phyloP scores from a whole-genome alignment of 192 early-diverging fungal species.

The Backusella macrospora region DNA sequence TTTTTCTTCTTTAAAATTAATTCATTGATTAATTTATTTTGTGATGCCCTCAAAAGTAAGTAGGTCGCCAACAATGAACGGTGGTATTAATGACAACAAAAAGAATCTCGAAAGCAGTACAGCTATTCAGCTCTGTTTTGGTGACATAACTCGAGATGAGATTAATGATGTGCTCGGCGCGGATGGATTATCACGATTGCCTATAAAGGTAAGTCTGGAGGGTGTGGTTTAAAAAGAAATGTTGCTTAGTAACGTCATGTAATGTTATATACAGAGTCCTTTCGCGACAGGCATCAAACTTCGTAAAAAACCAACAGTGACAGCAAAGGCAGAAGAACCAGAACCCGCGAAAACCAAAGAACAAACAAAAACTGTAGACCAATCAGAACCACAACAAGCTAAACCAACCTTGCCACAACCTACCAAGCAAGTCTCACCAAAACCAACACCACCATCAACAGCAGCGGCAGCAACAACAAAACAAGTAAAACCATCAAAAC shows the following conservation, averaged over 20 bases:
- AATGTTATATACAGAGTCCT: constrained; percentile 20
- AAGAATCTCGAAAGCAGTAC: constrained; percentile 7
- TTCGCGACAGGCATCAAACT: constrained; percentile 33
- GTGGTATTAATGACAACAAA: constrained; percentile 17
- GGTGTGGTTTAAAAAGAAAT: not conserved
- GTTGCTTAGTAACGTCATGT: not conserved
- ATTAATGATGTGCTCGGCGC: constrained; percentile 51
- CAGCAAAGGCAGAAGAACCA: not conserved
- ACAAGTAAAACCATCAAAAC: not conserved
- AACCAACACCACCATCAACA: not conserved
- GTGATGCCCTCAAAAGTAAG: constrained; percentile 31
- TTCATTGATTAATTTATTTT: constrained; percentile 23
- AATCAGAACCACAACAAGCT: not conserved
- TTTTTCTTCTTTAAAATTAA: constrained; percentile 27
- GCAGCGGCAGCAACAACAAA: not conserved
- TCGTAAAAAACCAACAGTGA: constrained; percentile 7
- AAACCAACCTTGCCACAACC: not conserved
- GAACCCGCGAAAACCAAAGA: not conserved
- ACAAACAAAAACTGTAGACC: not conserved
- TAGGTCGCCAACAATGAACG: constrained; percentile 1
- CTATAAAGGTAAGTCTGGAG: constrained; percentile 41
- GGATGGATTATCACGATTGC: constrained; percentile 33
- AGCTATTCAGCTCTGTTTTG: constrained; percentile 41
- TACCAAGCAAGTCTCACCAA: not conserved
- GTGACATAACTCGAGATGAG: constrained; percentile 53